A percentile compares a stretch with the other conserved stretches of the same genome.
Conservation (phyloP, 2,329 filamentous ascomycete genomes). For the Penicillium sp. region DNA sequence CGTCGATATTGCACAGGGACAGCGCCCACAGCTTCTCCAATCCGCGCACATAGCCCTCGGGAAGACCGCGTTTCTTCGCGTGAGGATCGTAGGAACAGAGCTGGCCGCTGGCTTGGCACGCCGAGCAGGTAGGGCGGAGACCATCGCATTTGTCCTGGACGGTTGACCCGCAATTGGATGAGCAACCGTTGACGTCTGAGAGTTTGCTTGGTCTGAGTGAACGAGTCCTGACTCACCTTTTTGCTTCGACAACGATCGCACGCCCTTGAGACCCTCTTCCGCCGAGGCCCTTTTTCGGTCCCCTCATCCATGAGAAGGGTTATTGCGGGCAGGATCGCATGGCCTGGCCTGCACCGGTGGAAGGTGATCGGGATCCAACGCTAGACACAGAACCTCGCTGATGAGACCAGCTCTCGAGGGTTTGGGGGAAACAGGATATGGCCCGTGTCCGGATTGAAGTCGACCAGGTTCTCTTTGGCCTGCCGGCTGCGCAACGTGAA, state of each 20-base stretch:
- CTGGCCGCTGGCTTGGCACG: conserved; percentile 36
- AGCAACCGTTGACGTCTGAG: background rate
- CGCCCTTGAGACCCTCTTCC: conserved; percentile 43
- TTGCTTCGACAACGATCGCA: conserved; percentile 43
- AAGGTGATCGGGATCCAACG: background rate
- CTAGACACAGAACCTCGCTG: background rate
- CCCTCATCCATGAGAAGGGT: conserved; percentile 36
- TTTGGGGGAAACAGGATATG: too few relatives aligned
- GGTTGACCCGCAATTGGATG: background rate
- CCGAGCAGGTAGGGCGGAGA: conserved; percentile 38
- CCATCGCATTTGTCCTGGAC: conserved; percentile 41
- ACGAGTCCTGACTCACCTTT: conserved; percentile 26
- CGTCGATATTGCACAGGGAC: conserved; percentile 40
- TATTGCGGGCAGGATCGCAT: conserved; percentile 17
- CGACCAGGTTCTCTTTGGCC: too few relatives aligned
- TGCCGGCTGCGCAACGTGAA: too few relatives aligned
- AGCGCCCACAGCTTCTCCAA: conserved; percentile 44
- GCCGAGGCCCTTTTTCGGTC: conserved; percentile 34
- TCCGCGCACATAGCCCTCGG: conserved; percentile 43
- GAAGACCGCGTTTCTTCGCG: conserved; percentile 42
- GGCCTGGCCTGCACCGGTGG: conserved; percentile 25
- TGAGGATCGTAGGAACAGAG: conserved; percentile 41
- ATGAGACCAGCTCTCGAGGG: too few relatives aligned
- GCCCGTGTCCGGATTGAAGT: too few relatives aligned
- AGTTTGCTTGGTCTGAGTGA: background rate